Evolutionary conservation across 345 rosid species (phyloP).

Genomic region (Trapa incisa): DNA sequence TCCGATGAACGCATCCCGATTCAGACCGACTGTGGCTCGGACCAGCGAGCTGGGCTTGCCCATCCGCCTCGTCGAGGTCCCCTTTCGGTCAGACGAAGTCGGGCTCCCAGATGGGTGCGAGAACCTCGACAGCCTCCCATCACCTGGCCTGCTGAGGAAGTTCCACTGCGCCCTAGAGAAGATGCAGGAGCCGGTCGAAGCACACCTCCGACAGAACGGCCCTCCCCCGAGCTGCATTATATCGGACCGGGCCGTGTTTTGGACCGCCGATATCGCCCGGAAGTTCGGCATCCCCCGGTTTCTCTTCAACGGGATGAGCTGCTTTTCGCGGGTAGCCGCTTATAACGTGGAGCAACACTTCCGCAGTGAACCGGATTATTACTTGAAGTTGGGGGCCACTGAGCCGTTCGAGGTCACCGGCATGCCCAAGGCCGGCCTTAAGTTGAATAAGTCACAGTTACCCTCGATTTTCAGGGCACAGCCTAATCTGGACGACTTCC

Average conservation of each 20-base stretch:
- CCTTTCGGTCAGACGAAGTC: constrained; percentile 43
- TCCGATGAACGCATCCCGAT: constrained; percentile 52
- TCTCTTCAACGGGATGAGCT: constrained; percentile 68
- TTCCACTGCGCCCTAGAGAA: constrained; percentile 40
- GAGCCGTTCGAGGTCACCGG: constrained; percentile 51
- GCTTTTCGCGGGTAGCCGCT: constrained; percentile 52
- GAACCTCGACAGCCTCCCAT: constrained; percentile 59
- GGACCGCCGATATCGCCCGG: constrained; percentile 45
- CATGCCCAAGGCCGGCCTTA: constrained; percentile 24
- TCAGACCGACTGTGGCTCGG: constrained; percentile 22
- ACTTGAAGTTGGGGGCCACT: constrained; percentile 19
- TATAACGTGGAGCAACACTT: constrained; percentile 33
- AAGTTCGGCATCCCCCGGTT: constrained; percentile 49
- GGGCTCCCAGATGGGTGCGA: constrained; percentile 65
- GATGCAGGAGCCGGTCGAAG: constrained; percentile 51
- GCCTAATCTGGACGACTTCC: constrained; percentile 41
- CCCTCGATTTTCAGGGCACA: constrained; percentile 42
- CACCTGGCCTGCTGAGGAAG: constrained; percentile 29
- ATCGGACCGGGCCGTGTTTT: constrained; percentile 56
- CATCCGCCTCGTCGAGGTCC: constrained; percentile 33
- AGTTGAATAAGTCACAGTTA: constrained; percentile 42
- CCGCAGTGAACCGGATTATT: constrained; percentile 9
- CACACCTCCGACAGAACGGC: constrained; percentile 18
- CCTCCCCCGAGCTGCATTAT: constrained; percentile 64
- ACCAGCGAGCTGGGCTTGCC: constrained; percentile 18